Evolutionary conservation across 139 green algal species (phyloP).

Genomic region (Haematococcus sp.): DNA sequence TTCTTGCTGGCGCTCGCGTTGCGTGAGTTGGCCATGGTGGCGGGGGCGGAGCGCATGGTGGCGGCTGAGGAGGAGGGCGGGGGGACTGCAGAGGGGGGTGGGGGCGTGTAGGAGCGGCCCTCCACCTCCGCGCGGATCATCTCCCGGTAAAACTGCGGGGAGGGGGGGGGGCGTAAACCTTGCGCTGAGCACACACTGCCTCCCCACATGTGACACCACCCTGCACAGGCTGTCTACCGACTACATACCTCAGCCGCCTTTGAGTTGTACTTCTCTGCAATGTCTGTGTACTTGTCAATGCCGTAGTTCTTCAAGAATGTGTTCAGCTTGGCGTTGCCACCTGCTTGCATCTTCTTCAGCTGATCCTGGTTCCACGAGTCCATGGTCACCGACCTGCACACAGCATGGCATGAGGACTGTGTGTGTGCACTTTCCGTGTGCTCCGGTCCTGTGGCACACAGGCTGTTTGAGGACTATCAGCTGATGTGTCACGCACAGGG

Average conservation of each 20-base stretch:
- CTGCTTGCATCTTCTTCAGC: slow-evolving; percentile 91
- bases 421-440: not conserved
- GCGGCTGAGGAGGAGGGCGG: not conserved
- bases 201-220: not conserved
- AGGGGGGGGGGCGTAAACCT: not conserved
- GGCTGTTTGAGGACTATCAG: not conserved
- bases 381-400: slow-evolving; percentile 92
- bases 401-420: not conserved
- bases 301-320: slow-evolving; percentile 89
- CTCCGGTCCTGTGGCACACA: not conserved
- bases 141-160: slow-evolving; percentile 76
- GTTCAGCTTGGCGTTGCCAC: slow-evolving; percentile 90
- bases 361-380: slow-evolving; percentile 92
- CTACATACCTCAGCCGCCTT: slow-evolving; percentile 70
- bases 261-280: slow-evolving; percentile 95
- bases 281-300: slow-evolving; percentile 82
- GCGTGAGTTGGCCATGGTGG: not conserved
- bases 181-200: not conserved
- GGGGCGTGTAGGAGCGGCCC: slow-evolving; percentile 71
- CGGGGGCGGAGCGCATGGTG: not conserved
- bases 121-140: slow-evolving; percentile 82
- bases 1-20: not conserved
- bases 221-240: too few relatives aligned
- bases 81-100: slow-evolving; percentile 44
- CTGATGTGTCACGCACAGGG: too few relatives aligned